A percentile compares a stretch with the other conserved stretches of the same genome.
Conservation (phyloP, 148 eudicot species). For the Vaccinium corymbosum region DNA sequence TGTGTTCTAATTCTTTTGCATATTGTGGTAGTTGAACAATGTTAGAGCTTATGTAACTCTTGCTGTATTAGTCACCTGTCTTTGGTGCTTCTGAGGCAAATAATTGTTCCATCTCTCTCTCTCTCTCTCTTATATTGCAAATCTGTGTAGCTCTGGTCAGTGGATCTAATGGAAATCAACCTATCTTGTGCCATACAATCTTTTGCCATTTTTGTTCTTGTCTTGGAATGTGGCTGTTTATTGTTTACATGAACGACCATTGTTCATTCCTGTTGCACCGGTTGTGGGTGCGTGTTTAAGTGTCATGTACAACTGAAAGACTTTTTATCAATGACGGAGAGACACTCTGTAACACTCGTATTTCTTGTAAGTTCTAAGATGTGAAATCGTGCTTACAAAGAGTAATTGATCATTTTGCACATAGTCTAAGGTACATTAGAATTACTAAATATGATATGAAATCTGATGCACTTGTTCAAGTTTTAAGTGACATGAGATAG, state of each 20-base stretch:
- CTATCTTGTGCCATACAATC: slow-evolving; percentile 10
- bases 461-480: too few relatives aligned
- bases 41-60: slow-evolving; percentile 9
- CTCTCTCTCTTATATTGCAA: neutral
- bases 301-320: neutral
- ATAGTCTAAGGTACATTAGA: neutral
- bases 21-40: slow-evolving; percentile 13
- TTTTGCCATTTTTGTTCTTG: neutral
- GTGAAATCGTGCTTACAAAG: neutral
- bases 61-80: slow-evolving; percentile 10
- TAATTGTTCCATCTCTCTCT: slow-evolving; percentile 14
- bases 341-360: neutral
- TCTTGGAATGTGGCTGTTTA: neutral
- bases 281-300: neutral
- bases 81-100: neutral
- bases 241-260: neutral
- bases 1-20: slow-evolving; percentile 21
- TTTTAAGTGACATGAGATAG: neutral
- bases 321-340: too few relatives aligned
- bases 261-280: neutral
- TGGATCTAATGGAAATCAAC: slow-evolving; percentile 18
- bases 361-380: neutral
- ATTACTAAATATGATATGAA: neutral
- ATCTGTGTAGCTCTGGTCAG: slow-evolving; percentile 13
- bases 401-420: neutral